These are phyloP conservation scores for Lachancea quebecensis DNA, from an alignment of 805 yeast species.

Conservation along the genomic window DNA sequence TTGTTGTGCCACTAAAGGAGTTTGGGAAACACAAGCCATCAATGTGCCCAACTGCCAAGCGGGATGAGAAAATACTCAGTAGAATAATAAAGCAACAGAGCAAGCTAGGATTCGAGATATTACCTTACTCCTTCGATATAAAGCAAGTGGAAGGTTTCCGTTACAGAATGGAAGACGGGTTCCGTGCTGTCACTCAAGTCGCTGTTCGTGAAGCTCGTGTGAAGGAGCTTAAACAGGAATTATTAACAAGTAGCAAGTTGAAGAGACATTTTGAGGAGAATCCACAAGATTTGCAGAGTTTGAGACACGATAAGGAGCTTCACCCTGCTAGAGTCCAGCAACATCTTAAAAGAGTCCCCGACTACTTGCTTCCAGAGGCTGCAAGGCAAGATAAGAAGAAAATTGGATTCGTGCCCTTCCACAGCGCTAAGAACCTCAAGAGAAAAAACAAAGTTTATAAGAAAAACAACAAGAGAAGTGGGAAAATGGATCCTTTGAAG, in stretches of 20 bases:
- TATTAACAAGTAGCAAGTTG: constrained; percentile 80
- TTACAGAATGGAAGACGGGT: constrained; percentile 94
- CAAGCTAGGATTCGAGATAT: constrained; percentile 63
- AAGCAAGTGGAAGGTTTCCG: constrained; percentile 92
- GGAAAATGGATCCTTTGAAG: constrained; percentile 60
- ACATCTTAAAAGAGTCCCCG: constrained; percentile 88
- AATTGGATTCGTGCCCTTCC: constrained; percentile 70
- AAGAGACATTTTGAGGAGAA: constrained; percentile 95
- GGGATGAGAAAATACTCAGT: constrained; percentile 78
- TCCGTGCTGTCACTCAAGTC: constrained; percentile 84
- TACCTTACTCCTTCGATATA: constrained; percentile 87
- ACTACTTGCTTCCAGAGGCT: constrained; percentile 77
- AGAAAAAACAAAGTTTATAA: constrained; percentile 39
- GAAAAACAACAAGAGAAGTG: constrained; percentile 35
- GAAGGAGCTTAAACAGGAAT: constrained; percentile 79
- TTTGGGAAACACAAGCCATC: constrained; percentile 88
- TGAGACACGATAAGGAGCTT: constrained; percentile 87
- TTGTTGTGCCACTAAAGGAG: constrained; percentile 76
- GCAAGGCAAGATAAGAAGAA: constrained; percentile 52
- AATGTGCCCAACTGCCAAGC: constrained; percentile 57
- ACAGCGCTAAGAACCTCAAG: constrained; percentile 35
- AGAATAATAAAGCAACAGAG: constrained; percentile 73
- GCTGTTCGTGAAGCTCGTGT: constrained; percentile 91
- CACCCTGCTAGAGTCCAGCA: constrained; percentile 77
- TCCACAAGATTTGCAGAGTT: constrained; percentile 82